phyloP scores from a whole-genome alignment of 495 filamentous ascomycete genomes.

The Podospora pseudoanserina region DNA sequence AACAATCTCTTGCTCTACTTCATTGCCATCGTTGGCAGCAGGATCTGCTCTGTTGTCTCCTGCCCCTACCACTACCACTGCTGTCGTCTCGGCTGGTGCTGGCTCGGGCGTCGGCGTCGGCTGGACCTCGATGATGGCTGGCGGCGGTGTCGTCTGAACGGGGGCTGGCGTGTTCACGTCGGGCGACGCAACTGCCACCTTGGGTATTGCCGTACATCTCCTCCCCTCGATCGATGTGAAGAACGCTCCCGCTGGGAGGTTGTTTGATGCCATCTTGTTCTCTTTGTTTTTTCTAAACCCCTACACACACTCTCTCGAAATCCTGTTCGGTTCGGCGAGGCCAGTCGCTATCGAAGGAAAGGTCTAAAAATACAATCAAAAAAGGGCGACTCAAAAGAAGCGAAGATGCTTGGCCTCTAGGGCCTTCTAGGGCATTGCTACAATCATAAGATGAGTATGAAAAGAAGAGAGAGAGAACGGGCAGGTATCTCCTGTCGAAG shows the following conservation, averaged over 20 bases:
- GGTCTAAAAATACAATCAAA: slow-evolving; percentile 11
- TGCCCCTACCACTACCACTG: slow-evolving; percentile 16
- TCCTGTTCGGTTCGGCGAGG: slow-evolving; percentile 33
- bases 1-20: not conserved
- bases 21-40: slow-evolving; percentile 15
- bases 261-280: slow-evolving; percentile 32
- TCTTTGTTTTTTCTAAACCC: slow-evolving; percentile 20
- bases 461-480: slow-evolving; percentile 19
- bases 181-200: slow-evolving; percentile 11
- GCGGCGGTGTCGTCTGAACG: slow-evolving; percentile 15
- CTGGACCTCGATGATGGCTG: slow-evolving; percentile 6
- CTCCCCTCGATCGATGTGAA: slow-evolving; percentile 45
- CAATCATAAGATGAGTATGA: slow-evolving; percentile 36
- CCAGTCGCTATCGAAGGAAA: slow-evolving; percentile 37
- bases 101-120: slow-evolving; percentile 15
- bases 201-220: slow-evolving; percentile 49
- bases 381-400: slow-evolving; percentile 30
- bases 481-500: slow-evolving; percentile 23
- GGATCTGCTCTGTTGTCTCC: slow-evolving; percentile 16
- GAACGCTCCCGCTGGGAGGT: slow-evolving; percentile 39
- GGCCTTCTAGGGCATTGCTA: slow-evolving; percentile 40
- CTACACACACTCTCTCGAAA: slow-evolving; percentile 8
- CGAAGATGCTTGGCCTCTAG: slow-evolving; percentile 33
- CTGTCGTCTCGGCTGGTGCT: slow-evolving; percentile 21
- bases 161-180: slow-evolving; percentile 19